A percentile compares a stretch with the other conserved stretches of the same genome.
Evolutionary conservation across 352 stramenopile species (phyloP).

Genomic region (Peronospora farinosa): DNA sequence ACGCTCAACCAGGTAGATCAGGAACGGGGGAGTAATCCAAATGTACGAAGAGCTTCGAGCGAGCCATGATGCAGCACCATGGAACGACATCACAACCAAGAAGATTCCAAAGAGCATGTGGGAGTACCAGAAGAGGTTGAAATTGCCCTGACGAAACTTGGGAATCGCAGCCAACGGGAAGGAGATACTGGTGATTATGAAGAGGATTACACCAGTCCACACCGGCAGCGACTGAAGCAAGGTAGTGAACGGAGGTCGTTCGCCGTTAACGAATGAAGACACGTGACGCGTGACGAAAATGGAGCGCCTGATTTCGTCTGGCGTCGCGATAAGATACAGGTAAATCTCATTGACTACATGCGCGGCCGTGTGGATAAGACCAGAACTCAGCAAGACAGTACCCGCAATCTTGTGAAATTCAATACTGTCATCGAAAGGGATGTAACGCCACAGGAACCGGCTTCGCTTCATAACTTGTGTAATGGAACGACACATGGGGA

Average conservation of each 20-base stretch:
- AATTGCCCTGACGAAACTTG: conserved; percentile 65
- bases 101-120: conserved; percentile 78
- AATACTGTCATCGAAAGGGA: conserved; percentile 77
- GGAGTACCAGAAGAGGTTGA: conserved; percentile 80
- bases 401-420: conserved; percentile 75
- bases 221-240: conserved; percentile 69
- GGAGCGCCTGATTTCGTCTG: conserved; percentile 47
- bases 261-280: conserved; percentile 38
- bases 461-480: conserved; percentile 66
- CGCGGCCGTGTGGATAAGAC: conserved; percentile 54
- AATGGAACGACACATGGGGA: conserved; percentile 78
- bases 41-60: conserved; percentile 48
- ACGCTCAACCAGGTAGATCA: conserved; percentile 64
- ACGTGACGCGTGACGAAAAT: conserved; percentile 58
- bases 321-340: conserved; percentile 59
- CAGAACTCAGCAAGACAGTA: conserved; percentile 47
- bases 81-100: conserved; percentile 54
- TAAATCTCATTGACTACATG: conserved; percentile 70
- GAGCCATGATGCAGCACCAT: conserved; percentile 64
- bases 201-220: conserved; percentile 63
- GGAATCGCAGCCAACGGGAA: conserved; percentile 65
- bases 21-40: conserved; percentile 58
- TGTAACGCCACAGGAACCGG: conserved; percentile 57
- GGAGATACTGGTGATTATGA: conserved; percentile 59
- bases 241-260: conserved; percentile 48